Evolutionary conservation across 2,329 filamentous ascomycete genomes (phyloP), one percentile per base, ranked within the genome.

Genomic region (Podosphaera fusca): DNA sequence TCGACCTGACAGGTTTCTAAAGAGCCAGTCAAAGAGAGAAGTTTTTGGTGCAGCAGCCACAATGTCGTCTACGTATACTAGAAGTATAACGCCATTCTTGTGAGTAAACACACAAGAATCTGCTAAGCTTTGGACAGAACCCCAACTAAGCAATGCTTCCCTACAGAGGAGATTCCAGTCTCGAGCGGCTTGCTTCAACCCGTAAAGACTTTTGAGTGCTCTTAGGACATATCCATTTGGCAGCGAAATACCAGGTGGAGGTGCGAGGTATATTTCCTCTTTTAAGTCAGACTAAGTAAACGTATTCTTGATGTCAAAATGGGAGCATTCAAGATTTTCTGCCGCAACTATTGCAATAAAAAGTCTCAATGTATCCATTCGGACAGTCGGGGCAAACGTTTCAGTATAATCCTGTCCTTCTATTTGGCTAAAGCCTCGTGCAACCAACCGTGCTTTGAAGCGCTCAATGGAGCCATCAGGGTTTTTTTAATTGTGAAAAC

Each of bases 211-310:
- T 50, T 33, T 4, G 12, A 50, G 46, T 7, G 10, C 38, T 34
- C 33, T 31, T 30, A 45, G 40, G 30, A 34, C 30, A 55, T 55
- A 46, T 31, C 53, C 38, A 14, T 33, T 45, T 46, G 12, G 40
- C 21, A 55, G 21, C 33, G 1, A 10, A 31, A 55, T 21, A 31
- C 53, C 53, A 31, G 5, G 30, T 31, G 53, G 29, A 8, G 36
- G 12, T 12, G 53, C n/a, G 5, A 35, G 8, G 12, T 55, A 45
- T 30, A 45, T 55, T 31, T 55, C 40, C 33, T 45, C 53, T 55
- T 55, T 55, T 35, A 55, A 55, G 9, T 55, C 21, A 33, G 36
- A 55, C 33, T 55, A 7, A 29, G 53, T 55, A 45, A 55, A 45
- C 14, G 53, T 29, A 46, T 55, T 55, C 30, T 55, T 45, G 8